Evolutionary conservation across 352 stramenopile species (phyloP), one percentile per base, ranked within the genome.

Genomic region (Phytophthora boehmeriae): DNA sequence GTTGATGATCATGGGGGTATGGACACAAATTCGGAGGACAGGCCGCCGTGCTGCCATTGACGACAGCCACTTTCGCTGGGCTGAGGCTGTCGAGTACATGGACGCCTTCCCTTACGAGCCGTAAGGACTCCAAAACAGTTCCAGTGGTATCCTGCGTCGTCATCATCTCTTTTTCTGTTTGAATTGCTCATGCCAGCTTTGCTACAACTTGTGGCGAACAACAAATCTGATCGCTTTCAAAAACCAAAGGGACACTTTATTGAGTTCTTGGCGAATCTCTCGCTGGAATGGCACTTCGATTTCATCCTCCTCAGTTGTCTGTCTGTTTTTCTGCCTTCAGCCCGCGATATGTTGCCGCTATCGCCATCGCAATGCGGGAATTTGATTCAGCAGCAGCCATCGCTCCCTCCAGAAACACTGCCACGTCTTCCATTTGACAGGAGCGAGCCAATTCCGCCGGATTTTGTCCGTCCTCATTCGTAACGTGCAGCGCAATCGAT

Each of bases 381-480:
- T 58, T 55, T 5, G 63, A 52, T 23, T 71, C 63, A 4, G 46
- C 58, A 36, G 63, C 49, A 48, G 62, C 54, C 19, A 75, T 63
- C 8, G 46, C 48, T n/a, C 27, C 49, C 1, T 80, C 71, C 27
- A 86, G 51, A 39, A 75, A 71, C 10, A 22, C 28, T 16, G 65
- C 66, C 4, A 76, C 41, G 1, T 54, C 46, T 16, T 49, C 42
- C 23, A 61, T 75, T 2, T 64, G 68, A n/a, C 54, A 76, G 3
- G 68, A 69, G 8, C 59, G 48, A 1, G 83, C 83, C 27, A 87
- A 46, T 1, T 87, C 56, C 5, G 77, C 60, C 5, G 78, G 61
- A 30, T 77, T 87, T 25, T 72, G 49, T 0, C 70, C 79, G 2
- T 85, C 76, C 27, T 75, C 66, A 41, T 92, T 90, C 1, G 69